Percentiles rank a stretch among this genome's conserved stretches.
Evolutionary conservation across 1,139 yeast genomes (phyloP).

Genomic region (Sugiyamaella sp.): DNA sequence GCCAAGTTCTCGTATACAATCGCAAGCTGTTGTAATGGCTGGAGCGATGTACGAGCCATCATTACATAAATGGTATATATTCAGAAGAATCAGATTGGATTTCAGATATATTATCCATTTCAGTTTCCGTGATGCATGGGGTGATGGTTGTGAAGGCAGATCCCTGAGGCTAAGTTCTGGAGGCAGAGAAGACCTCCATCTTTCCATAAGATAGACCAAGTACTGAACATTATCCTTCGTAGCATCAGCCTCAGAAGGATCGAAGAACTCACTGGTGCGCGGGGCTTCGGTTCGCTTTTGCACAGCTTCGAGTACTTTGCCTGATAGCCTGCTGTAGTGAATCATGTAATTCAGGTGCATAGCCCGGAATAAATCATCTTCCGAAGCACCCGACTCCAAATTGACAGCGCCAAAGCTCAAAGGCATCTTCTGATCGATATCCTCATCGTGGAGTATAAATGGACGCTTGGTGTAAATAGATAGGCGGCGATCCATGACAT

Average conservation of each 20-base stretch:
- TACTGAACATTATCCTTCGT: slow-evolving; percentile 27
- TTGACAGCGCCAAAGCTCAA: slow-evolving; percentile 20
- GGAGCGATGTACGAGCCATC: slow-evolving; percentile 27
- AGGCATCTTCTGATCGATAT: slow-evolving; percentile 33
- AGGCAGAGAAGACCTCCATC: slow-evolving; percentile 31
- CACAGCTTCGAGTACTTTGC: slow-evolving; percentile 25
- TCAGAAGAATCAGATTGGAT: slow-evolving; percentile 31
- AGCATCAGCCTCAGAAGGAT: slow-evolving; percentile 16
- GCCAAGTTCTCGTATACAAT: slow-evolving; percentile 34
- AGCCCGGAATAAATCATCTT: slow-evolving; percentile 31
- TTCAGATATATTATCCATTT: slow-evolving; percentile 32
- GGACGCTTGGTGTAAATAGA: slow-evolving; percentile 34
- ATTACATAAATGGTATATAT: slow-evolving; percentile 26
- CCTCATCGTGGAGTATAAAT: slow-evolving; percentile 32
- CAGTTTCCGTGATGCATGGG: slow-evolving; percentile 30
- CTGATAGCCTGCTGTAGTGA: slow-evolving; percentile 31
- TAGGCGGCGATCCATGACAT: slow-evolving; percentile 34
- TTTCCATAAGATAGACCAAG: slow-evolving; percentile 25
- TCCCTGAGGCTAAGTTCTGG: slow-evolving; percentile 27
- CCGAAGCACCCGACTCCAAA: slow-evolving; percentile 23
- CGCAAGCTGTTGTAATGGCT: slow-evolving; percentile 35
- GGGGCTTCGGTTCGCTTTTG: slow-evolving; percentile 17
- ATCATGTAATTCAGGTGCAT: slow-evolving; percentile 34
- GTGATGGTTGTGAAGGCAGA: slow-evolving; percentile 21
- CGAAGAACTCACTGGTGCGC: neutral